These are phyloP conservation scores for Coemansia sp. DNA, from an alignment of 192 early-diverging fungal species.

Conservation along the genomic window DNA sequence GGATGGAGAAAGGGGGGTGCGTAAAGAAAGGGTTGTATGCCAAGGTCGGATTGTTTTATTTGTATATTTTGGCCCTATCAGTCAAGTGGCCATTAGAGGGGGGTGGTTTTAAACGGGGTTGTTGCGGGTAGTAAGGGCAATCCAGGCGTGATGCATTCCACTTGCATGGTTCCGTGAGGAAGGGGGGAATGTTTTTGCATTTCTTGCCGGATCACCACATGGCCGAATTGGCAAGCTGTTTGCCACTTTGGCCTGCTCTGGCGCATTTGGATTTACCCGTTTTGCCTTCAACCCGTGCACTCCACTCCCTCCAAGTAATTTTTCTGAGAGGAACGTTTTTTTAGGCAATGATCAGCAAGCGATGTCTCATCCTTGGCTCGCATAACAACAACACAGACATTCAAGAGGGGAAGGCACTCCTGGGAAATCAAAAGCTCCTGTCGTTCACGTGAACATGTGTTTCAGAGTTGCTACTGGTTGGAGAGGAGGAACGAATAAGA, in stretches of 20 bases:
- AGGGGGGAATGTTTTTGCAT: background rate
- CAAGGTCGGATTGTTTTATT: background rate
- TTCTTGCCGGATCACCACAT: constrained; percentile 1
- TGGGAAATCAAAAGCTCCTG: no score
- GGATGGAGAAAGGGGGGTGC: background rate
- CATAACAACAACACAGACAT: constrained; percentile 8
- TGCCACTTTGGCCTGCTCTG: background rate
- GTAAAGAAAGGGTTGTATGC: constrained; percentile 5
- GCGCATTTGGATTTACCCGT: constrained; percentile 8
- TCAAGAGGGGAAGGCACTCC: no score
- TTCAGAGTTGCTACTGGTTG: background rate
- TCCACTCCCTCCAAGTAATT: background rate
- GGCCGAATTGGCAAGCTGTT: background rate
- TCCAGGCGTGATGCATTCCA: constrained; percentile 2
- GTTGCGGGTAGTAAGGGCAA: background rate
- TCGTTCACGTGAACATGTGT: background rate
- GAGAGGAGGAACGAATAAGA: background rate
- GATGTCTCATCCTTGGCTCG: background rate
- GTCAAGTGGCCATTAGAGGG: background rate
- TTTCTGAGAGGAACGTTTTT: no score
- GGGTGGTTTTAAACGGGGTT: background rate
- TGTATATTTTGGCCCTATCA: background rate
- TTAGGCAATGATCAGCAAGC: background rate
- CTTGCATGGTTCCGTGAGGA: constrained; percentile 3
- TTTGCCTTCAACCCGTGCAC: constrained; percentile 1